These are phyloP conservation scores for Pythium biforme DNA, from an alignment of 352 stramenopile species.

Conservation along the genomic window DNA sequence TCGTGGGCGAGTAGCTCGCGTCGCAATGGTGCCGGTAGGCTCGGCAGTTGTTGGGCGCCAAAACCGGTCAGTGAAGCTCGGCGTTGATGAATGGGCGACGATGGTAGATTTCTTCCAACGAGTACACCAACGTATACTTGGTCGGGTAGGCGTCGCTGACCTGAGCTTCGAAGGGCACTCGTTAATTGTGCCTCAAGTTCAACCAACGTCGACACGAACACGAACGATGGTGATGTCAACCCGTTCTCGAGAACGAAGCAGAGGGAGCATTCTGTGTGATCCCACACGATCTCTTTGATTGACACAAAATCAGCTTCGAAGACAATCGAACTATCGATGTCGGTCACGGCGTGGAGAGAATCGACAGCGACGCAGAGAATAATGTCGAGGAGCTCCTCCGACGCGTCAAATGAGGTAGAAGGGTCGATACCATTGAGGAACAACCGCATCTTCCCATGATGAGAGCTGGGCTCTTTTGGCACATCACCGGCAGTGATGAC, in stretches of 20 bases:
- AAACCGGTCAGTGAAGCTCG: slow-evolving; percentile 22
- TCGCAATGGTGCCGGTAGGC: slow-evolving; percentile 37
- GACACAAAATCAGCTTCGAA: slow-evolving; percentile 39
- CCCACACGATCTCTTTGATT: slow-evolving; percentile 68
- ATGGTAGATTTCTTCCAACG: slow-evolving; percentile 53
- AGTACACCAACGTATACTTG: slow-evolving; percentile 70
- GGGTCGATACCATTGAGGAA: neutral
- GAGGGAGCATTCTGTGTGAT: slow-evolving; percentile 61
- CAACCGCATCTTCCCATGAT: slow-evolving; percentile 48
- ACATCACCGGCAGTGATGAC: neutral
- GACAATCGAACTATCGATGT: slow-evolving; percentile 36
- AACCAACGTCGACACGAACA: slow-evolving; percentile 37
- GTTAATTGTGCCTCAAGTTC: slow-evolving; percentile 49
- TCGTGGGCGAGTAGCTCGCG: slow-evolving; percentile 57
- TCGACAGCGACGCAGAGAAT: slow-evolving; percentile 40
- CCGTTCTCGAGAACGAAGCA: slow-evolving; percentile 43
- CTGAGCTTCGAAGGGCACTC: slow-evolving; percentile 27
- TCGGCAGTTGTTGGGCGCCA: slow-evolving; percentile 10
- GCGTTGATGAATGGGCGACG: slow-evolving; percentile 69
- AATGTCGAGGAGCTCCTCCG: slow-evolving; percentile 32
- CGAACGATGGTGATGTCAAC: slow-evolving; percentile 33
- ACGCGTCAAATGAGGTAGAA: neutral
- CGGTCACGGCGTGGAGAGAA: slow-evolving; percentile 37
- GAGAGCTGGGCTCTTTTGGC: slow-evolving; percentile 35
- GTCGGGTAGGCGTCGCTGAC: slow-evolving; percentile 34